phyloP scores from a whole-genome alignment of 78 protist species.

The Trichosphaerium sp. region DNA sequence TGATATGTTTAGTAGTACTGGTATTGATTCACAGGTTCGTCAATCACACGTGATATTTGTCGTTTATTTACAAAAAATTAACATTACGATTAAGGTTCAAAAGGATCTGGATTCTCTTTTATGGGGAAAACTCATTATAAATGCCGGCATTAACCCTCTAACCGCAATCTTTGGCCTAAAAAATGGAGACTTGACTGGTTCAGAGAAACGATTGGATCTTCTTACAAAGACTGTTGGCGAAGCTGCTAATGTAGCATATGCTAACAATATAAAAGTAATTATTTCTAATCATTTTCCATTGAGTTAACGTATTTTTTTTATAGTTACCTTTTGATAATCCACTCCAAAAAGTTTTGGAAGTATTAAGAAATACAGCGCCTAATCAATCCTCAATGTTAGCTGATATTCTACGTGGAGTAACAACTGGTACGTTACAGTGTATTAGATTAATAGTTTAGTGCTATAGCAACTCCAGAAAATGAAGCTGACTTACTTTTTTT shows the following conservation, averaged over 20 bases:
- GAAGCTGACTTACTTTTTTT: too few relatives aligned
- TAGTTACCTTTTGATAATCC: neutral
- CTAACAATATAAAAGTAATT: neutral
- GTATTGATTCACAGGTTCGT: constrained; percentile 12
- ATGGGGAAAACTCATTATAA: constrained; percentile 61
- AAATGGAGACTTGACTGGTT: neutral
- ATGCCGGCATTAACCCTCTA: constrained; percentile 72
- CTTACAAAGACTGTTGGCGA: neutral
- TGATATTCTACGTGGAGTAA: constrained; percentile 2
- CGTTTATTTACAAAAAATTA: too few relatives aligned
- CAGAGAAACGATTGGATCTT: neutral
- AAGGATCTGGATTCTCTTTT: constrained; percentile 9
- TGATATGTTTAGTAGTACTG: constrained; percentile 26
- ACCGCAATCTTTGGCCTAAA: constrained; percentile 54
- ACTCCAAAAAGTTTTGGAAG: neutral
- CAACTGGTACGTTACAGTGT: constrained; percentile 7
- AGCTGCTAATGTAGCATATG: neutral
- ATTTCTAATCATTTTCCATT: neutral
- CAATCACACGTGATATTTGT: too few relatives aligned
- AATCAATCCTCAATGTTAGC: constrained; percentile 14
- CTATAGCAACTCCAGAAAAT: too few relatives aligned
- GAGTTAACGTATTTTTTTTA: neutral
- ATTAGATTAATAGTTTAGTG: too few relatives aligned
- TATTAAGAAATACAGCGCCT: neutral
- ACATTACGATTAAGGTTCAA: neutral